phyloP scores from a whole-genome alignment of 225 moss, liverwort and hornwort genomes.

The Rhytidiadelphus loreus region DNA sequence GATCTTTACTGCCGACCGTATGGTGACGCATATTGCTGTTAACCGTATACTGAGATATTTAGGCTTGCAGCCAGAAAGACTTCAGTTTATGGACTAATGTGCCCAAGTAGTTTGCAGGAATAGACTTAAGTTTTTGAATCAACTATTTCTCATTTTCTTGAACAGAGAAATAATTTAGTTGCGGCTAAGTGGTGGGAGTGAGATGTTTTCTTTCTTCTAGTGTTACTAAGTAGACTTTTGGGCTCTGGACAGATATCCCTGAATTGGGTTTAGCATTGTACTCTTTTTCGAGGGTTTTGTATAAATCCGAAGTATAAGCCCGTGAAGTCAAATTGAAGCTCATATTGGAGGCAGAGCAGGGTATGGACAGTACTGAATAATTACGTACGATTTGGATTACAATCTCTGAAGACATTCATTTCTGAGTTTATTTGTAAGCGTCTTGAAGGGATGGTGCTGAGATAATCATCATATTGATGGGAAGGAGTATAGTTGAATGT shows the following conservation, averaged over 20 bases:
- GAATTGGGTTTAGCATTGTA: neutral
- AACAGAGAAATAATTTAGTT: neutral
- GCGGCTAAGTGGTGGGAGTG: neutral
- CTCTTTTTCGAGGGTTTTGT: neutral
- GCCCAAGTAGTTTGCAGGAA: neutral
- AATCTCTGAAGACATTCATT: no score
- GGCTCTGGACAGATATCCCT: neutral
- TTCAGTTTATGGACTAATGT: neutral
- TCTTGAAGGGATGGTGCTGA: conserved; percentile 26
- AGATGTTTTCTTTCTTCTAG: neutral
- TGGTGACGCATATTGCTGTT: neutral
- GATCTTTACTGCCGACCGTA: neutral
- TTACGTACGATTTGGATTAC: neutral
- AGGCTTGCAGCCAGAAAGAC: neutral
- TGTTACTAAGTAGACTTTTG: neutral
- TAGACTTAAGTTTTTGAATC: neutral
- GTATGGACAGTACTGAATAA: neutral
- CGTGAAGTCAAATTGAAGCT: no score
- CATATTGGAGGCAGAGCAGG: neutral
- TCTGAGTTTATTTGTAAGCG: neutral
- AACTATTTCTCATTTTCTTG: neutral
- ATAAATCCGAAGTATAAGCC: neutral
- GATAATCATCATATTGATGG: conserved; percentile 28
- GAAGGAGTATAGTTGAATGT: conserved; percentile 16
- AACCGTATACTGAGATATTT: neutral